Evolutionary conservation across 225 moss, liverwort and hornwort genomes (phyloP).

Genomic region (Pleurozium schreberi): DNA sequence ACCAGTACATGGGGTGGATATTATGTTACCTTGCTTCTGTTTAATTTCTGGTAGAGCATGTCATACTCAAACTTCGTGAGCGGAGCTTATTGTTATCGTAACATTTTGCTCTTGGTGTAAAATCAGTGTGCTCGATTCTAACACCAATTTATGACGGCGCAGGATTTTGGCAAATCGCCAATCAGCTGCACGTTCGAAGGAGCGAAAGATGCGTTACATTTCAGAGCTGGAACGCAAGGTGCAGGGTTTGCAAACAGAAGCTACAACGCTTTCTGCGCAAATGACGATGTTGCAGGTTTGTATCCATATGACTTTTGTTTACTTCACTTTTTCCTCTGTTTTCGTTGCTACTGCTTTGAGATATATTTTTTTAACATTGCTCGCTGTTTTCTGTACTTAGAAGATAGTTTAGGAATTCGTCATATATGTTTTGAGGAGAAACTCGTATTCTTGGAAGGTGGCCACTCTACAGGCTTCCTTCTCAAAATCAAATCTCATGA

Average conservation of each 20-base stretch:
- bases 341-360: not conserved
- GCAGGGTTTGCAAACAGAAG: conserved; percentile 73
- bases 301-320: not conserved
- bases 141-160: not conserved
- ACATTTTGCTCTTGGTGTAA: not conserved
- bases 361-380: not conserved
- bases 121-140: not conserved
- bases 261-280: conserved; percentile 66
- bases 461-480: not conserved
- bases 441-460: not conserved
- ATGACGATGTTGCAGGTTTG: conserved; percentile 72
- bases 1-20: not conserved
- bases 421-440: not conserved
- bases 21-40: not conserved
- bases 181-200: conserved; percentile 80
- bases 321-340: not conserved
- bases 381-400: not conserved
- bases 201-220: conserved; percentile 78
- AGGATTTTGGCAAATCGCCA: conserved; percentile 79
- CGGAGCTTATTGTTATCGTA: not conserved
- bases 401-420: not conserved
- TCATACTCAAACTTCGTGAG: not conserved
- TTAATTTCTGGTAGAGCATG: not conserved
- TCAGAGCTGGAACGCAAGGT: conserved; percentile 80
- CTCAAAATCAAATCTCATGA: not conserved